Percentiles rank a stretch among this genome's conserved stretches.
phyloP scores from a whole-genome alignment of 192 early-diverging fungal genomes.

The Dimargaris cristalligena region DNA sequence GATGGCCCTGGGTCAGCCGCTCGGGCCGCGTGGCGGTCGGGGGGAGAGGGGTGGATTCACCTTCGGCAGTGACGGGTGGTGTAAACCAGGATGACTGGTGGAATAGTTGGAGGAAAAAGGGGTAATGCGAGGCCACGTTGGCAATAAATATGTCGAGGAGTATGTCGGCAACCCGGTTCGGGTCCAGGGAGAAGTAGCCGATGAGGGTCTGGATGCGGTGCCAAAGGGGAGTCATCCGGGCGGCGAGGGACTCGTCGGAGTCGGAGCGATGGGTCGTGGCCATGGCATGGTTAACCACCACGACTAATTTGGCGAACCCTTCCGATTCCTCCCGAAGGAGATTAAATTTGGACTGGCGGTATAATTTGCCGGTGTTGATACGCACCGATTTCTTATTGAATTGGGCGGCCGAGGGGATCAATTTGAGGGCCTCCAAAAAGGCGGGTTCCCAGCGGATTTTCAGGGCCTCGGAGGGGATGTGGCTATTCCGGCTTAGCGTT shows the following conservation, averaged over 20 bases:
- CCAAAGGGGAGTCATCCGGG: conserved; percentile 11
- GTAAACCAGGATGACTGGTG: conserved; percentile 29
- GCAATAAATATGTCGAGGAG: conserved; percentile 57
- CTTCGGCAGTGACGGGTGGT: neutral
- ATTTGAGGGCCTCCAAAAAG: conserved; percentile 29
- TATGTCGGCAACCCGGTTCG: conserved; percentile 66
- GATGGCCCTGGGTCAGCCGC: neutral
- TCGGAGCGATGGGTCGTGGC: conserved; percentile 16
- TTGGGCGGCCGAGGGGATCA: conserved; percentile 25
- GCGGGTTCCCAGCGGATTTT: conserved; percentile 36
- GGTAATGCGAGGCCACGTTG: conserved; percentile 42
- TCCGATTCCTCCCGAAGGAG: conserved; percentile 62
- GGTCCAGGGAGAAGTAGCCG: conserved; percentile 67
- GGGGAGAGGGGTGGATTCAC: neutral
- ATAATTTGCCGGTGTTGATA: conserved; percentile 34
- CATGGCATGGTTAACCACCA: conserved; percentile 25
- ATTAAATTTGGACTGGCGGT: conserved; percentile 74
- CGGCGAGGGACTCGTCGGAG: conserved; percentile 8
- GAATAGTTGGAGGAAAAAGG: conserved; percentile 53
- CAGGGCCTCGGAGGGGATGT: conserved; percentile 26
- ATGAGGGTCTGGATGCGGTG: conserved; percentile 4
- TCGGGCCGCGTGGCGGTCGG: neutral
- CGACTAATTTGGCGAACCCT: conserved; percentile 61
- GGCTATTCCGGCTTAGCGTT: no score
- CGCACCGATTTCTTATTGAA: conserved; percentile 30